Base-by-base conservation (phyloP, 2,329 filamentous ascomycete genomes). In the Cytospora chrysosperma region DNA sequence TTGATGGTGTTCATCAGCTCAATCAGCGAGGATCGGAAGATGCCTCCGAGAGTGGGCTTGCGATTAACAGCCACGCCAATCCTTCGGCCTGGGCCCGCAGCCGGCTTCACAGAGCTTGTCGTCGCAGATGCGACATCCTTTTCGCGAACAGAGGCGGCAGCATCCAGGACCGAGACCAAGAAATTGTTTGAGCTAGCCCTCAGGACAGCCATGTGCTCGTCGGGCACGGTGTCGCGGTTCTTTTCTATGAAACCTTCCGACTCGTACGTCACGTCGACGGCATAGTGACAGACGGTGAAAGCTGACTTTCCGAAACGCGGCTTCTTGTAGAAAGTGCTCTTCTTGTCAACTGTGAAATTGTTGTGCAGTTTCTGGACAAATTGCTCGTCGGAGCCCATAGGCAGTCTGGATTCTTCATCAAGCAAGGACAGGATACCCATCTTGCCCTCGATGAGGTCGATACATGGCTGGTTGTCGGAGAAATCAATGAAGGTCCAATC, bases 401-500 rank as follows among this genome's bases (percentile, higher is more conserved):
- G 95, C 65, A 99, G 81, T 68, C 95, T 88, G 21, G 94, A 98
- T 76, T 99, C 95, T 80, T 99, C 96, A 71, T 99, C 95, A 47
- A 99, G 82, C 30, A 99, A 82, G 24, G 94, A 92, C 67, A 99
- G 78, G 58, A 99, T 90, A 77, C 95, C 95, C 70, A 99, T 85
- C 76, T 96, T 98, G 69, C 93, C 94, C 79, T 99, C 95, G 69
- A 99, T 99, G 59, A 99, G 80, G 75, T 99, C 95, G 71, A 99
- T 99, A 80, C 95, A 99, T 21, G 95, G 95, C 79, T 99, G 95
- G 72, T 99, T 99, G 78, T 99, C 95, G 7, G 94, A 96, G 77
- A 99, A 99, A 75, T 99, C 95, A 74, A 99, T 99, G 74, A 99
- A 99, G 12, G 91, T 97, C 95, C 95, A 99, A 78, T 98, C 93